Evolutionary conservation across 345 rosid species (phyloP).

Genomic region (Reutealis trisperma): DNA sequence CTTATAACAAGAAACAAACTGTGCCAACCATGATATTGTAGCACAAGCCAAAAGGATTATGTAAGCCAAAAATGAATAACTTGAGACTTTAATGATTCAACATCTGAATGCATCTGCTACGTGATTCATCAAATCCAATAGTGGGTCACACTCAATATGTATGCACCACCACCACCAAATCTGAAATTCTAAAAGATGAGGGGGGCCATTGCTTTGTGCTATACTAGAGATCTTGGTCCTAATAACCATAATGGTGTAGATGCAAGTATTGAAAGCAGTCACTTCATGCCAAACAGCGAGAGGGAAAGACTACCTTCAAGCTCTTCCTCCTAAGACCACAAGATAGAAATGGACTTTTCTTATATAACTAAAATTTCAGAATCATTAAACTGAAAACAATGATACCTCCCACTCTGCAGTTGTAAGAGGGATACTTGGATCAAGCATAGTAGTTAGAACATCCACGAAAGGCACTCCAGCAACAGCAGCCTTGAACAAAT

Average conservation of each 20-base stretch:
- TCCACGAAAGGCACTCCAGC: conserved; percentile 98
- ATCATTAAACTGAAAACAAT: not conserved
- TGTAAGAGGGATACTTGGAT: conserved; percentile 92
- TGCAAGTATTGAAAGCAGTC: not conserved
- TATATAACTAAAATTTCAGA: not conserved
- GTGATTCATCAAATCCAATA: not conserved
- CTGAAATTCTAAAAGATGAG: not conserved
- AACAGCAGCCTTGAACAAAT: conserved; percentile 83
- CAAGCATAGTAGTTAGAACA: conserved; percentile 92
- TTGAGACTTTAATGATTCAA: not conserved
- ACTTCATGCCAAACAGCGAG: not conserved
- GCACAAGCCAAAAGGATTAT: not conserved
- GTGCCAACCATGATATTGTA: not conserved
- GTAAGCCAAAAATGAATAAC: not conserved
- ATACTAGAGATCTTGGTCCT: not conserved
- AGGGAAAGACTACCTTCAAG: not conserved
- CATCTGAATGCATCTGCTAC: too few species aligned
- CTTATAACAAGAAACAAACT: not conserved
- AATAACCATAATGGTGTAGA: not conserved
- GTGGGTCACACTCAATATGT: not conserved
- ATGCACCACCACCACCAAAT: not conserved
- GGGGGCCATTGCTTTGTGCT: not conserved
- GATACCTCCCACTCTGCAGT: conserved; percentile 97
- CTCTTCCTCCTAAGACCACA: not conserved
- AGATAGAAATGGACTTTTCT: not conserved